Evolutionary conservation across 179 eudicot genomes (phyloP), one percentile per base, ranked within the genome.

Genomic region (Silene coronaria): DNA sequence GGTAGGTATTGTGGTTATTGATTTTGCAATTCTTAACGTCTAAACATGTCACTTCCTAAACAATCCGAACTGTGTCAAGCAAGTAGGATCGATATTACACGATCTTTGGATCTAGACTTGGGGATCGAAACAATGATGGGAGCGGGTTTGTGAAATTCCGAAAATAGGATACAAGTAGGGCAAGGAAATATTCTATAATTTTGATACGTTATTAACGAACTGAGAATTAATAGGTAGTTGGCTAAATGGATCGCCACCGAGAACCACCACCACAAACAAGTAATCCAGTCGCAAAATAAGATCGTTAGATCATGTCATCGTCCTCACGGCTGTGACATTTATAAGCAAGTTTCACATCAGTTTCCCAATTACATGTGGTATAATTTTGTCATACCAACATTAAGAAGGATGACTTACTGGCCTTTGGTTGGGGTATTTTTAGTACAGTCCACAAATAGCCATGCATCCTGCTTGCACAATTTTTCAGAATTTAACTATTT

Each of bases 11-110:
- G 5, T 28, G 64, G 63, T 53, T 70, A 48, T 28, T 48, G 38
- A 23, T 70, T 70, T 70, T 23, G 58, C 51, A 69, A 17, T 69
- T 46, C 34, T 70, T 24, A 70, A 70, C 22, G 5, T 70, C 14
- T 55, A 27, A 71, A 32, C 63, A n/a, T 57, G 64, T 71, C 75
- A 71, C 45, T 28, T n/a, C 62, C 19, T 58, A 19, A 17, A 67
- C 36, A n/a, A 34, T 67, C 26, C 23, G 13, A 36, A 8, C 19
- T n/a, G 19, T 67, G 24, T 36, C 70, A 67, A 67, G 51, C 42
- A n/a, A 67, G 16, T 45, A 34, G 13, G 70, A 67, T 9, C 36
- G 24, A 5, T 27, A 62, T 26, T 62, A 46, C 0, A 67, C 36
- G 70, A 34, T 21, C 70, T 34, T 67, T 17, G 30, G 48, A 32